Evolutionary conservation across 148 eudicot species (phyloP).

Genomic region (Simmondsia chinensis): DNA sequence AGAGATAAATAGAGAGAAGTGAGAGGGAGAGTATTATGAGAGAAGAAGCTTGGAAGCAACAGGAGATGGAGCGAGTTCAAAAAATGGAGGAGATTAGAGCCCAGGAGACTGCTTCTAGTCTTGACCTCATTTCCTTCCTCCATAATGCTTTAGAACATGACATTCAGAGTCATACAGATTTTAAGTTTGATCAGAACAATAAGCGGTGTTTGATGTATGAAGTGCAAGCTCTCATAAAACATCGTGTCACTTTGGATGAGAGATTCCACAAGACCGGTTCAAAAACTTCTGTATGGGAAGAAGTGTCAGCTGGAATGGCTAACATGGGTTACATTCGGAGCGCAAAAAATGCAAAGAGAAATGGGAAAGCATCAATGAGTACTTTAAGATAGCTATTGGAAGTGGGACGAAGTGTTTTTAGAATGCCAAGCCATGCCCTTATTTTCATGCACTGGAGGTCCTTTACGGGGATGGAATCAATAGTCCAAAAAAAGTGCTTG

Average conservation of each 20-base stretch:
- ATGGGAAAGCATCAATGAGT: conserved; percentile 50
- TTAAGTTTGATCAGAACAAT: conserved; percentile 8
- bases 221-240: conserved; percentile 44
- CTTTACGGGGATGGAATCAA: conserved; percentile 23
- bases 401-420: conserved; percentile 17
- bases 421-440: conserved; percentile 30
- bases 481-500: not conserved
- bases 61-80: conserved; percentile 31
- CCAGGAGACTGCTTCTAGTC: conserved; percentile 33
- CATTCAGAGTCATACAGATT: too few relatives aligned
- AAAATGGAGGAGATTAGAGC: conserved; percentile 22
- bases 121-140: conserved; percentile 38
- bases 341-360: conserved; percentile 50
- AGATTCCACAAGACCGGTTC: conserved; percentile 22
- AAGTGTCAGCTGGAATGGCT: conserved; percentile 29
- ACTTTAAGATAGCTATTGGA: conserved; percentile 20
- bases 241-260: conserved; percentile 32
- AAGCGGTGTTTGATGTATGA: conserved; percentile 52
- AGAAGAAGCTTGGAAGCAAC: conserved; percentile 44
- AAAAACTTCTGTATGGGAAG: conserved; percentile 40
- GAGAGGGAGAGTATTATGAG: conserved; percentile 32
- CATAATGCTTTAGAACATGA: conserved; percentile 24
- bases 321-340: conserved; percentile 35
- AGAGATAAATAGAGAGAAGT: conserved; percentile 27
- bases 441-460: conserved; percentile 35